Base-by-base conservation (phyloP, 345 rosid species). In the Carallia pectinifolia region DNA sequence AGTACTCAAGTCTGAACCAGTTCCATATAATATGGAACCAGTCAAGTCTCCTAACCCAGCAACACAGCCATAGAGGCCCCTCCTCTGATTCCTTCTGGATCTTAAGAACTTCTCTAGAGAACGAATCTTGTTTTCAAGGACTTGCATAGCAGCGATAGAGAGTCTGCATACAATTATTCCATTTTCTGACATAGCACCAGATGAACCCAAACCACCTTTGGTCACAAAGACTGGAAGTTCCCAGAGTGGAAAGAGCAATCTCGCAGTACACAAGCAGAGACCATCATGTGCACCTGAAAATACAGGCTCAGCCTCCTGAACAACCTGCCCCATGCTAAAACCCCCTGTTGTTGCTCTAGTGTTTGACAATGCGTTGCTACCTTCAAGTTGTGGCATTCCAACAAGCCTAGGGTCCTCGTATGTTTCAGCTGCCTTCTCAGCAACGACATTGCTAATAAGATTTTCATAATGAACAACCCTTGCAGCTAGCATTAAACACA, bases 321-420 rank as follows among this genome's bases (percentile, higher is more conserved):
- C 97, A 82, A 95, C 97, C 81, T 95, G 98, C 54, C 98, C 99
- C 99, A 92, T 90, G 86, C 97, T 90, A 74, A 95, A 95, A 72
- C 98, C 99, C 71, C 96, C 97, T 37, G 89, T 83, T 59, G 96
- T 77, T 53, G 97, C 76, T 83, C 98, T 88, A 71, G 97, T 81
- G 76, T 81, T 89, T 77, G 98, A 79, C 64, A 95, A 74, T 65
- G 89, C 91, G 78, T 81, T 85, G 69, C 79, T 85, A 69, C 97
- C 97, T 82, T 88, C 96, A 84, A 95, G 89, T 78, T 89, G 96
- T 44, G 99, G 99, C 88, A 89, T 76, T 71, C 99, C 98, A 79
- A 95, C 98, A 77, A 90, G 68, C 80, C 97, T 89, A 52, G 99
- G 97, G 77, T 95, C 99, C 81, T 92, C 99, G 79, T 84, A 95